phyloP scores from a whole-genome alignment of 306 rosid species.

The Citrullus amarus region DNA sequence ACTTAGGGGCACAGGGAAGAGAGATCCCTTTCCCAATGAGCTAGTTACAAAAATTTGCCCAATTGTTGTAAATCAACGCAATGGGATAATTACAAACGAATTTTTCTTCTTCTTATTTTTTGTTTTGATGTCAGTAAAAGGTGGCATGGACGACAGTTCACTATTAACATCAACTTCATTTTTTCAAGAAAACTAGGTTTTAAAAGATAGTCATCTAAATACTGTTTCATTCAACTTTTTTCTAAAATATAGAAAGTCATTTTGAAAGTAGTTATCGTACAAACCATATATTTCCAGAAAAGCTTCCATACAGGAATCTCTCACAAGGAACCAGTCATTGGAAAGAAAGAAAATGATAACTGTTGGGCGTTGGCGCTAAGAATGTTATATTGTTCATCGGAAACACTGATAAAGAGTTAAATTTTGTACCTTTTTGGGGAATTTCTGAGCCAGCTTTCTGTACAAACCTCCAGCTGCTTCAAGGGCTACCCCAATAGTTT shows the following conservation, averaged over 20 bases:
- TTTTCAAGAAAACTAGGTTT: background rate
- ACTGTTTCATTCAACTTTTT: background rate
- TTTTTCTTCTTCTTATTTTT: too few species aligned
- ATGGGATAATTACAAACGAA: too few species aligned
- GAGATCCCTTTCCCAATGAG: too few species aligned
- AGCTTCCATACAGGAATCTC: background rate
- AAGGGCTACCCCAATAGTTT: conserved; percentile 91
- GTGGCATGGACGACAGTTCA: background rate
- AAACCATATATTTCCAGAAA: background rate
- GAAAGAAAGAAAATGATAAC: background rate
- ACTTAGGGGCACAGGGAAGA: too few species aligned
- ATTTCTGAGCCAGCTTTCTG: conserved; percentile 81
- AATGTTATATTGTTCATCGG: background rate
- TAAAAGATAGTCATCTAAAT: background rate
- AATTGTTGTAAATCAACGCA: too few species aligned
- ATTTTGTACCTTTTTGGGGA: conserved; percentile 64
- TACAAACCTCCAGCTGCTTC: conserved; percentile 99
- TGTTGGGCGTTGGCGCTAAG: background rate
- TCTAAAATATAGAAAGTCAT: background rate
- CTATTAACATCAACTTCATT: background rate
- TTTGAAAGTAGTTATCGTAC: background rate
- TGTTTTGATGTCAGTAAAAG: too few species aligned
- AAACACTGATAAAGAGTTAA: background rate
- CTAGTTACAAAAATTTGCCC: too few species aligned
- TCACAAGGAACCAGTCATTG: background rate